Conservation (phyloP, 345 rosid species). For the Rhodomyrtus tomentosa region DNA sequence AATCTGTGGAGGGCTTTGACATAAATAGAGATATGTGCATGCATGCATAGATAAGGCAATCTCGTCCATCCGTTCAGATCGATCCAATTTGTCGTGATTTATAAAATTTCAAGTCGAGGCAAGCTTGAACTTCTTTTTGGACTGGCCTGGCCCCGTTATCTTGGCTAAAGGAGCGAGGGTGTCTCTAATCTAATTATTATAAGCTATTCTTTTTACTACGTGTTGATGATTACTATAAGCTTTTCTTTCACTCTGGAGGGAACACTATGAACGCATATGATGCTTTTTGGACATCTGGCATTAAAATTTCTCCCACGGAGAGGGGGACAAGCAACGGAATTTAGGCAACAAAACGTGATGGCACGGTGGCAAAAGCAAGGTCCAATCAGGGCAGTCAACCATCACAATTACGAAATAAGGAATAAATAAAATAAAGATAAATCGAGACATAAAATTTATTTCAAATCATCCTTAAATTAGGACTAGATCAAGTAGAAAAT, state of each 20-base stretch:
- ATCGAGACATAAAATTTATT: no score
- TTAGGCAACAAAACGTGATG: not conserved
- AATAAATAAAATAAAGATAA: no score
- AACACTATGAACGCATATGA: not conserved
- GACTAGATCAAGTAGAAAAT: no score
- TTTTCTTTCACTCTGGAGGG: not conserved
- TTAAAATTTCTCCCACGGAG: not conserved
- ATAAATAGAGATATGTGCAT: no score
- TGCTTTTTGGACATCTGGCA: not conserved
- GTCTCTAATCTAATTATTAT: not conserved
- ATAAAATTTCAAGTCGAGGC: not conserved
- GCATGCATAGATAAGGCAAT: not conserved
- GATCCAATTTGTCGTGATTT: not conserved
- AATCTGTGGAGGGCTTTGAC: no score
- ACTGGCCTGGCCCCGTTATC: not conserved
- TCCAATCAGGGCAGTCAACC: not conserved
- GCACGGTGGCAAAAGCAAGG: not conserved
- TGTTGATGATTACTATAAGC: not conserved
- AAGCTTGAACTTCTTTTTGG: not conserved
- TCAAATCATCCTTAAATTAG: no score
- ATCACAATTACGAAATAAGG: no score
- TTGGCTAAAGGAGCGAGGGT: not conserved
- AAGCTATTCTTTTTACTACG: not conserved
- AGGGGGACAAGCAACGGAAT: not conserved
- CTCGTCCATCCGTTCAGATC: not conserved